Conservation (phyloP, 495 filamentous ascomycete species). For the Astrothelium subdiscretum region DNA sequence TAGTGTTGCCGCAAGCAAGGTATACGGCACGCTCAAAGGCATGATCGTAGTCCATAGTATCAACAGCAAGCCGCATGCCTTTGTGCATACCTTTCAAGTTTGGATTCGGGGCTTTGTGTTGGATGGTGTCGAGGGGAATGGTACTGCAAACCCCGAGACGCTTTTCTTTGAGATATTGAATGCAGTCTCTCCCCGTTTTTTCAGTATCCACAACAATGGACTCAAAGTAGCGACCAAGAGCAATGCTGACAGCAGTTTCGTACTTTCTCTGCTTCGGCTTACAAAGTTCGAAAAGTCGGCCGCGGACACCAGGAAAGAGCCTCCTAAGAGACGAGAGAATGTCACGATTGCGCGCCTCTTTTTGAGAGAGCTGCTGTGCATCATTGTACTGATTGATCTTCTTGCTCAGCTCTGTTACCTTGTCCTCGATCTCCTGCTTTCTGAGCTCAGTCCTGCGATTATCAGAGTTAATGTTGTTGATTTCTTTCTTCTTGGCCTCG, state of each 20-base stretch:
- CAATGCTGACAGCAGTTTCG: slow-evolving; percentile 81
- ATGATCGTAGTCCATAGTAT: slow-evolving; percentile 88
- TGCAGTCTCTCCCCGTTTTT: slow-evolving; percentile 86
- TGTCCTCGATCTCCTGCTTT: slow-evolving; percentile 81
- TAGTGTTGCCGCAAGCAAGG: slow-evolving; percentile 89
- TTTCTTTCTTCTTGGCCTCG: slow-evolving; percentile 79
- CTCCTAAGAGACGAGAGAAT: slow-evolving; percentile 76
- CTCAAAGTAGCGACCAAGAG: slow-evolving; percentile 86
- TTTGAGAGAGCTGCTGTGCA: slow-evolving; percentile 70
- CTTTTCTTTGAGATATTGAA: slow-evolving; percentile 87
- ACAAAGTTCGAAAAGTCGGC: slow-evolving; percentile 83
- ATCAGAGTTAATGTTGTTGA: slow-evolving; percentile 75
- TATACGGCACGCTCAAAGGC: slow-evolving; percentile 81
- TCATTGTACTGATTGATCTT: slow-evolving; percentile 75
- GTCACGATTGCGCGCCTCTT: slow-evolving; percentile 63
- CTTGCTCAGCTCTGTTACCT: slow-evolving; percentile 64
- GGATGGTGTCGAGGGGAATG: slow-evolving; percentile 92
- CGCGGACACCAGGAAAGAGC: slow-evolving; percentile 83
- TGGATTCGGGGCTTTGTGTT: slow-evolving; percentile 76
- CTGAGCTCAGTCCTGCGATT: slow-evolving; percentile 65
- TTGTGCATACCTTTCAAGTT: slow-evolving; percentile 81
- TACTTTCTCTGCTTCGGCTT: slow-evolving; percentile 94
- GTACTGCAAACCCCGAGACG: slow-evolving; percentile 77
- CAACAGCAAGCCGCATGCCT: slow-evolving; percentile 80
- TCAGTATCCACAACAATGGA: slow-evolving; percentile 93